Evolutionary conservation across 2,329 filamentous ascomycete genomes (phyloP), one percentile per base, ranked within the genome.

Genomic region (Byssochlamys sp.): DNA sequence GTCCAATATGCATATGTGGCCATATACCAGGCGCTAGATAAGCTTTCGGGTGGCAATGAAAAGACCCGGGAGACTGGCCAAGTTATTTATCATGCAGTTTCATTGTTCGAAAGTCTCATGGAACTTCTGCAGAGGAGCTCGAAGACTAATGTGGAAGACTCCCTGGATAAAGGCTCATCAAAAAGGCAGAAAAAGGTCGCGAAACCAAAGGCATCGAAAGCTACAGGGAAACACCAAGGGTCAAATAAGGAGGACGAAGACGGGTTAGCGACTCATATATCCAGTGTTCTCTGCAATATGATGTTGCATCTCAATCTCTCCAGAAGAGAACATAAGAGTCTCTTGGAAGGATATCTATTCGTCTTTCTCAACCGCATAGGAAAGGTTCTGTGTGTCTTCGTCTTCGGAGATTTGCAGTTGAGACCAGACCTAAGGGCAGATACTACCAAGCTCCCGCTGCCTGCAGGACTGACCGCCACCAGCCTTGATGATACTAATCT

Each of bases 291-390:
- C 9, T 63, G 59, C 45, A 65, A 55, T 2, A 72, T 75, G 69
- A 60, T 66, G 2, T 54, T 64, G 9, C 68, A 65, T 4, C 61
- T 74, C 9, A 66, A 73, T 51, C 51, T 62, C 6, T 52, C 59
- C 1, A 61, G 62, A 51, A 14, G 58, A 25, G 64, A 64, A 12
- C 70, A 75, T 26, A 63, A 65, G 24, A 62, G 69, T 14, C 58
- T 77, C 4, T 62, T 78, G 14, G 77, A 78, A 64, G 76, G 76
- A 0, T 70, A 74, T 28, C 61, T 78, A 6, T 75, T 65, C 51
- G 54, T 70, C 9, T 56, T 75, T 3, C 61, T 78, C 1, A 61
- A 69, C 31, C 71, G 75, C 9, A 68, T 75, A 12, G 77, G 76
- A 0, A 70, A 67, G 28, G 58, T 77, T 24, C 61, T 79, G 4